A percentile compares a stretch with the other conserved stretches of the same genome.
phyloP scores from a whole-genome alignment of 2,329 filamentous ascomycete species.

The Didymella pinodella region DNA sequence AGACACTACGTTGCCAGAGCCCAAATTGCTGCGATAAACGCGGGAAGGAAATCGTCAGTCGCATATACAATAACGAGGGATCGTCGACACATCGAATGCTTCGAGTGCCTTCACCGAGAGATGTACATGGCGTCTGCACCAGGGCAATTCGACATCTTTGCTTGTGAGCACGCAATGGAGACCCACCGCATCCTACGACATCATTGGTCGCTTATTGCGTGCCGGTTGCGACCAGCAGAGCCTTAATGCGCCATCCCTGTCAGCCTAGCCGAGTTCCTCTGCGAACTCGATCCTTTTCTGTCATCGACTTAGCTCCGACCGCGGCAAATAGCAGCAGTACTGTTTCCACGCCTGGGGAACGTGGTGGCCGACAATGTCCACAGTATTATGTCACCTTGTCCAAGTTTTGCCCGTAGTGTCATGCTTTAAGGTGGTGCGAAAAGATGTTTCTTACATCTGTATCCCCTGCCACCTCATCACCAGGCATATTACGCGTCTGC shows the following conservation, averaged over 20 bases:
- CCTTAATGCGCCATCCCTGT: conserved; percentile 38
- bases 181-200: not conserved
- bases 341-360: conserved; percentile 5
- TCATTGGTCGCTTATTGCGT: conserved; percentile 34
- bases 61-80: conserved; percentile 11
- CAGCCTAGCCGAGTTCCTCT: conserved; percentile 36
- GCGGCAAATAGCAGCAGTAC: conserved; percentile 19
- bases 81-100: not conserved
- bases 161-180: conserved; percentile 47
- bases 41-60: conserved; percentile 16
- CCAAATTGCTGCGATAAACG: conserved; percentile 2
- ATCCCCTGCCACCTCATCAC: conserved; percentile 12
- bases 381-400: conserved; percentile 38
- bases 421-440: conserved; percentile 15
- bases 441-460: not conserved
- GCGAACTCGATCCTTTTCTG: conserved; percentile 27
- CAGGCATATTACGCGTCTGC: conserved; percentile 11
- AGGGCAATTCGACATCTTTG: conserved; percentile 43
- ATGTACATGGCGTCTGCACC: conserved; percentile 15
- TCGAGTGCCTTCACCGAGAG: conserved; percentile 11
- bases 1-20: not conserved
- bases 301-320: conserved; percentile 24
- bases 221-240: conserved; percentile 29
- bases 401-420: conserved; percentile 18
- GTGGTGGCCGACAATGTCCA: conserved; percentile 23